Evolutionary conservation across 805 yeast genomes (phyloP), one percentile per base, ranked within the genome.

Genomic region (Candida endomychidarum): DNA sequence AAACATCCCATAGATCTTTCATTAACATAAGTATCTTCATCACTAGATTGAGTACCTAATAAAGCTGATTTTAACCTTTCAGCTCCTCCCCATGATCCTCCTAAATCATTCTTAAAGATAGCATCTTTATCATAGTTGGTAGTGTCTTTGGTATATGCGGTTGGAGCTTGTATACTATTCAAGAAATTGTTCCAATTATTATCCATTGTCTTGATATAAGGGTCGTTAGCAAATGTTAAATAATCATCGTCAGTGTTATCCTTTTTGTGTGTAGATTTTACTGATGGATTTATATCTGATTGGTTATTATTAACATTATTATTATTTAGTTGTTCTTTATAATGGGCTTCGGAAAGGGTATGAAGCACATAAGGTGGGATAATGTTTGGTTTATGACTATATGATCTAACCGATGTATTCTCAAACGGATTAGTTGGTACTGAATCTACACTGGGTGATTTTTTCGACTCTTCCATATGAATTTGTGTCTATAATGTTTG

Each of bases 71-170:
- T 72, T 45, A 86, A 64, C 43, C 89, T 60, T 41, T 75, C 75
- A 41, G 75, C 86, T 27, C 95, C 95, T 24, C 81, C 81, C 93
- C 93, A 86, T 15, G 71, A 63, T 1, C 74, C 63, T 25, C 53
- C 54, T 34, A 65, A 72, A 30, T 73, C 67, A 37, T 80, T 57
- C 40, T 72, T 74, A n/a, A 54, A 43, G 20, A 46, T 50, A 30
- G 53, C 53, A 12, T 55, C 43, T 14, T 54, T 51, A 37, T 65
- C 67, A 23, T 48, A 47, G 8, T 48, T 45, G 11, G 61, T 41
- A 21, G 51, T 42, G 30, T 57, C 70, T 14, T 43, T 40, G 3
- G 69, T 51, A 64, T 61, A 41, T 5, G 72, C 61, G 5, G 65
- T 63, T 2, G 78, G 76, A 22, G 67, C 60, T 42, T 72, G 65